Conservation (phyloP, 2,329 filamentous ascomycete species). For the Trichoderma sp. region DNA sequence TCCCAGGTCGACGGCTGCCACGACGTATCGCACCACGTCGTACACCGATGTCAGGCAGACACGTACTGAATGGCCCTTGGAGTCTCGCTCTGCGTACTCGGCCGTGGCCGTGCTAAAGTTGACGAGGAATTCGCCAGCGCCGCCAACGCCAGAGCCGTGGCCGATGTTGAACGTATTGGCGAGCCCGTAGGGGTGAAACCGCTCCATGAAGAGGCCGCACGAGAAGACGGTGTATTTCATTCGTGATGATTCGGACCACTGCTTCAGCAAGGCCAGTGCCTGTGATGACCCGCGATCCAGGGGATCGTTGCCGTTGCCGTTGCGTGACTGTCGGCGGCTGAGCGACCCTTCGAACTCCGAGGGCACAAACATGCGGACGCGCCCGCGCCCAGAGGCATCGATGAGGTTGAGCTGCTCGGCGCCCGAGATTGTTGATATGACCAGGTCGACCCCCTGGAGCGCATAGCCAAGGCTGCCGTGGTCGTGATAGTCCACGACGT, state of each 20-base stretch:
- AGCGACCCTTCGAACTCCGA: constrained; percentile 72
- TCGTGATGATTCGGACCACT: constrained; percentile 47
- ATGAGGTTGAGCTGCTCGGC: constrained; percentile 67
- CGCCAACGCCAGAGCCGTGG: constrained; percentile 48
- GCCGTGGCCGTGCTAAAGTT: constrained; percentile 57
- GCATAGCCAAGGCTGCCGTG: constrained; percentile 58
- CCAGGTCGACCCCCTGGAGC: constrained; percentile 68
- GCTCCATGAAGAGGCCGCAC: constrained; percentile 73
- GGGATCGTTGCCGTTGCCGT: constrained; percentile 42
- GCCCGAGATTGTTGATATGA: constrained; percentile 71
- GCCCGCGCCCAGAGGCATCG: constrained; percentile 62
- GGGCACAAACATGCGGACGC: constrained; percentile 68
- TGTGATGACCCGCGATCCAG: constrained; percentile 58
- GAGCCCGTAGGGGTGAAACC: constrained; percentile 67
- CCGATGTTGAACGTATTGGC: constrained; percentile 56
- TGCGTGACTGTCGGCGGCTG: constrained; percentile 46
- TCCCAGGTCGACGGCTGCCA: constrained; percentile 63
- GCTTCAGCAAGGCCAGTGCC: constrained; percentile 55
- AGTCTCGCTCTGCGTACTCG: constrained; percentile 57
- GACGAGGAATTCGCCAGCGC: constrained; percentile 64
- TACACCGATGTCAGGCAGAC: constrained; percentile 67
- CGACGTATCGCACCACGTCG: constrained; percentile 69
- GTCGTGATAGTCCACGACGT: constrained; percentile 65
- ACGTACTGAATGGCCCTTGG: constrained; percentile 47
- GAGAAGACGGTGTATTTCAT: constrained; percentile 70